phyloP scores from a whole-genome alignment of 257 asterid genomes.

The Rhazya stricta region DNA sequence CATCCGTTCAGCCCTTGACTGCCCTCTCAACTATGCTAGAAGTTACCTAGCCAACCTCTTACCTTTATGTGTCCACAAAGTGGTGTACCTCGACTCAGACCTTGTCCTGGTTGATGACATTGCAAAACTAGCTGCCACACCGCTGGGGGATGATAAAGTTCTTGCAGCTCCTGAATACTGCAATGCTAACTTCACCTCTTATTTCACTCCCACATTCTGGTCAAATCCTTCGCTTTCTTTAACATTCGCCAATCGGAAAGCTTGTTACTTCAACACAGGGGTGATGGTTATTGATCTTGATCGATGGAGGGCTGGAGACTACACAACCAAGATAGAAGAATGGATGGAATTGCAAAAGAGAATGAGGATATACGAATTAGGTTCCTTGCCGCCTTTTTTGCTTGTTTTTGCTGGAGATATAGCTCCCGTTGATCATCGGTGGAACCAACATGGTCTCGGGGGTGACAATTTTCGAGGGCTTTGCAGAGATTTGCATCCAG shows the following conservation, averaged over 20 bases:
- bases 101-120: constrained; percentile 80
- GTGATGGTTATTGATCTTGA: constrained; percentile 88
- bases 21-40: constrained; percentile 89
- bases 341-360: constrained; percentile 95
- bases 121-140: constrained; percentile 53
- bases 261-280: constrained; percentile 94
- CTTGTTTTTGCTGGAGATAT: constrained; percentile 87
- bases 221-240: constrained; percentile 74
- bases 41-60: constrained; percentile 72
- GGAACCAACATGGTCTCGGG: constrained; percentile 95
- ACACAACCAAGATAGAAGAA: constrained; percentile 73
- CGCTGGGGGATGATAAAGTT: constrained; percentile 40
- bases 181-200: constrained; percentile 79
- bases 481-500: constrained; percentile 88
- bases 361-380: constrained; percentile 77
- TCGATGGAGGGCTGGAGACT: constrained; percentile 71
- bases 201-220: constrained; percentile 90
- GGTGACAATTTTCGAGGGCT: constrained; percentile 90
- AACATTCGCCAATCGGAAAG: constrained; percentile 57
- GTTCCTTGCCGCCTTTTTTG: constrained; percentile 79
- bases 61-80: constrained; percentile 65
- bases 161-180: constrained; percentile 97
- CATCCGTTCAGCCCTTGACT: constrained; percentile 90
- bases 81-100: constrained; percentile 86
- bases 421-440: constrained; percentile 72